A percentile compares a stretch with the other conserved stretches of the same genome.
These are phyloP conservation scores for Mariannaea sp. DNA, from an alignment of 2,329 filamentous ascomycete species.

Conservation along the genomic window DNA sequence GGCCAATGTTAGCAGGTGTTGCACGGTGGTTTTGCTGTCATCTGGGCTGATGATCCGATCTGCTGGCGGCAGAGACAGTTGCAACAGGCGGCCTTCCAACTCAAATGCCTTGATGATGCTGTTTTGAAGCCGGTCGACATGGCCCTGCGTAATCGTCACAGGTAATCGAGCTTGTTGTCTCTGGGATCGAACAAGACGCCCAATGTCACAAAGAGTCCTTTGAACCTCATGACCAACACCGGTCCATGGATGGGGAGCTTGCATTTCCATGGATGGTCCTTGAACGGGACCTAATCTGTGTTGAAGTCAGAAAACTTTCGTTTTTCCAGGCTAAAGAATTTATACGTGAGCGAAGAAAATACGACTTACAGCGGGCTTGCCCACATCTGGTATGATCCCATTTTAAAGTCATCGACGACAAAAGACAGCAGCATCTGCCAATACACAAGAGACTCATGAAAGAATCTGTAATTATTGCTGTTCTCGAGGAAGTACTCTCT, in stretches of 20 bases:
- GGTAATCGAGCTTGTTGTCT: conserved; percentile 14
- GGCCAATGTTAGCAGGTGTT: conserved; percentile 18
- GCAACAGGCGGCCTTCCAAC: conserved; percentile 14
- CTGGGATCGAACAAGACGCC: conserved; percentile 17
- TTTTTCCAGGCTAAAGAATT: no score
- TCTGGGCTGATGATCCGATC: conserved; percentile 17
- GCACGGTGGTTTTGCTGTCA: conserved; percentile 16
- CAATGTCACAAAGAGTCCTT: conserved; percentile 12
- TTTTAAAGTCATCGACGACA: conserved; percentile 18
- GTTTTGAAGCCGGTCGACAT: conserved; percentile 19
- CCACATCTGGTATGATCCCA: conserved; percentile 10
- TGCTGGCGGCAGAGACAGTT: conserved; percentile 7
- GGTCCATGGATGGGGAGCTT: conserved; percentile 24
- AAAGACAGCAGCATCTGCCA: conserved; percentile 25
- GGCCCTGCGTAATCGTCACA: conserved; percentile 1
- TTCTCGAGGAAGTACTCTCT: neutral
- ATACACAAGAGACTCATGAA: conserved; percentile 19
- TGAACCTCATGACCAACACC: conserved; percentile 21
- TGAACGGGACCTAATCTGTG: conserved; percentile 6
- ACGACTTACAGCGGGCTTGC: conserved; percentile 7
- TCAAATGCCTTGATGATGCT: conserved; percentile 17
- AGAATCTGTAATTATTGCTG: conserved; percentile 19
- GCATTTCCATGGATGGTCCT: neutral
- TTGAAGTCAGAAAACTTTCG: neutral
- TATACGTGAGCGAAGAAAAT: no score